A percentile compares a stretch with the other conserved stretches of the same genome.
Evolutionary conservation across 495 filamentous ascomycete genomes (phyloP).

Genomic region (Darksidea phi): DNA sequence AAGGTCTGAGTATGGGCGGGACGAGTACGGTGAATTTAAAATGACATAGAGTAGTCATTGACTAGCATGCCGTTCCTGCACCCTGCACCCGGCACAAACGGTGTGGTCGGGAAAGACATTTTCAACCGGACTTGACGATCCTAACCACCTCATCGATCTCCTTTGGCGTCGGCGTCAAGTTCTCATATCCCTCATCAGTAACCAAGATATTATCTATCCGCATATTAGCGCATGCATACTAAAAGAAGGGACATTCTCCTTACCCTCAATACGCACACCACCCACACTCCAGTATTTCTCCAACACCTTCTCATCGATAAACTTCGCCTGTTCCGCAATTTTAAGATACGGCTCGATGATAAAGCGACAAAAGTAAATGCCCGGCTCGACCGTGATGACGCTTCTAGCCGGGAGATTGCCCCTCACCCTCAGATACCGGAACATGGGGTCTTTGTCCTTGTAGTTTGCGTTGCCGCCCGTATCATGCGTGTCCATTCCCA

Average conservation of each 20-base stretch:
- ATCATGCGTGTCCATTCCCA: slow-evolving; percentile 95
- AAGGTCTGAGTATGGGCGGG: too few relatives aligned
- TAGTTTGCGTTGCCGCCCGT: slow-evolving; percentile 87
- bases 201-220: slow-evolving; percentile 71
- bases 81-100: too few relatives aligned
- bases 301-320: slow-evolving; percentile 70
- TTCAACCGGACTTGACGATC: slow-evolving; percentile 34
- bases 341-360: slow-evolving; percentile 82
- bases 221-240: too few relatives aligned
- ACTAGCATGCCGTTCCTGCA: too few relatives aligned
- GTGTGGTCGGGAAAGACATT: too few relatives aligned
- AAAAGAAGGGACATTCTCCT: too few relatives aligned
- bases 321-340: slow-evolving; percentile 65
- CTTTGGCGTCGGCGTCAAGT: slow-evolving; percentile 76
- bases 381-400: slow-evolving; percentile 89
- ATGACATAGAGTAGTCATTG: too few relatives aligned
- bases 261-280: slow-evolving; percentile 74
- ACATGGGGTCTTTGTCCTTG: slow-evolving; percentile 77
- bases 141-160: slow-evolving; percentile 67
- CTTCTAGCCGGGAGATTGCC: slow-evolving; percentile 70
- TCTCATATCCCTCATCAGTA: slow-evolving; percentile 72
- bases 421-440: slow-evolving; percentile 79
- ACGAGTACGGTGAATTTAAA: too few relatives aligned
- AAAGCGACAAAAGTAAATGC: slow-evolving; percentile 91
- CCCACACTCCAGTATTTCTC: slow-evolving; percentile 87